phyloP scores from a whole-genome alignment of 371 early-diverging fungal genomes.

The Mucor lusitanicus region DNA sequence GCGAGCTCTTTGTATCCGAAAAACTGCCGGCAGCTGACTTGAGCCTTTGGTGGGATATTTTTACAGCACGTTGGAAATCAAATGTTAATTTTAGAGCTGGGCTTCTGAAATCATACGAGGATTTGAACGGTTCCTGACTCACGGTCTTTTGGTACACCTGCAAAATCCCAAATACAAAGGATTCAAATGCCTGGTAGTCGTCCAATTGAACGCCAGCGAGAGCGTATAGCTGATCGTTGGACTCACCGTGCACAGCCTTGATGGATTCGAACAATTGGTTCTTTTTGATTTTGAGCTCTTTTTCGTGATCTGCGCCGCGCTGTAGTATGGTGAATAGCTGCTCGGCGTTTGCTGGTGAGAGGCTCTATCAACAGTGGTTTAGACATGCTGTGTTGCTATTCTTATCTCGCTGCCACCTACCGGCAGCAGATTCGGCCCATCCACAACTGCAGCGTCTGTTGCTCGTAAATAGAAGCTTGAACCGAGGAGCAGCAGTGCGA shows the following conservation, averaged over 20 bases:
- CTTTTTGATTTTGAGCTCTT: constrained; percentile 30
- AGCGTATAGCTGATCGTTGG: constrained; percentile 29
- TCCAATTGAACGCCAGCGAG: constrained; percentile 37
- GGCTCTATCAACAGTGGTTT: constrained; percentile 5
- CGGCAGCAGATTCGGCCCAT: constrained; percentile 15
- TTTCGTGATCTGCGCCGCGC: constrained; percentile 29
- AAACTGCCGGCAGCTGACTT: constrained; percentile 21
- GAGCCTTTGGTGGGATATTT: constrained; percentile 38
- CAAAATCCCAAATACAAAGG: constrained; percentile 43
- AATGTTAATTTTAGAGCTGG: constrained; percentile 44
- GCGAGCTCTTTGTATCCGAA: neutral
- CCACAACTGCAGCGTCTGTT: neutral
- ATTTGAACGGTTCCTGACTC: constrained; percentile 7
- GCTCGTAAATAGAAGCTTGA: constrained; percentile 8
- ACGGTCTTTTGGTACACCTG: constrained; percentile 45
- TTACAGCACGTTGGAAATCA: constrained; percentile 49
- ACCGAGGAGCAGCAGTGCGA: constrained; percentile 10
- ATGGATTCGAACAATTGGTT: constrained; percentile 27
- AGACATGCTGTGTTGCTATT: neutral
- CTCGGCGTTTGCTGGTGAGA: constrained; percentile 21
- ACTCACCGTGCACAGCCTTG: constrained; percentile 26
- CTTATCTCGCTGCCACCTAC: neutral
- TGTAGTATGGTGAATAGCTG: constrained; percentile 26
- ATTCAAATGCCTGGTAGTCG: constrained; percentile 47
- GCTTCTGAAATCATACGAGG: constrained; percentile 40